Conservation (phyloP, 305 asterid species). For the Fraxinus angustifolia region DNA sequence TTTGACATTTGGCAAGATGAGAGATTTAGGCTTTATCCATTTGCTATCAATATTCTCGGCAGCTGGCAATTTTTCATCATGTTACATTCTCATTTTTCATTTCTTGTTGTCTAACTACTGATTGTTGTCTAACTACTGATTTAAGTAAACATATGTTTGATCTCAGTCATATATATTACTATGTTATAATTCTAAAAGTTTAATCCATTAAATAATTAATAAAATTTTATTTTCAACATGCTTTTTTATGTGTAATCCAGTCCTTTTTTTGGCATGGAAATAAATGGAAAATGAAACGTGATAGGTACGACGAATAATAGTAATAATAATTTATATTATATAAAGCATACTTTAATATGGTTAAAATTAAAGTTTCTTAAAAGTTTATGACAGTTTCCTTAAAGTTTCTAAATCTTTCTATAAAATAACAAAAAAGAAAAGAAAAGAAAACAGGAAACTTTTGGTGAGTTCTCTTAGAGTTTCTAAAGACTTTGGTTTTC, state of each 20-base stretch:
- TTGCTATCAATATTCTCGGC: not conserved
- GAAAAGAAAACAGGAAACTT: not conserved
- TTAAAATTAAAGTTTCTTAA: not conserved
- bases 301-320: not conserved
- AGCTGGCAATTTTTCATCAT: not conserved
- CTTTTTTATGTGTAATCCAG: not conserved
- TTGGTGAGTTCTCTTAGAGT: not conserved
- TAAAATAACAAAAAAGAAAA: not conserved
- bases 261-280: not conserved
- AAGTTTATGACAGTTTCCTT: not conserved
- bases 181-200: not conserved
- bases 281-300: not conserved
- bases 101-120: not conserved
- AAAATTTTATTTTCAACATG: not conserved
- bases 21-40: slow-evolving; percentile 22
- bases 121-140: not conserved
- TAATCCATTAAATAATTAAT: not conserved
- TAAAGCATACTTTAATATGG: not conserved
- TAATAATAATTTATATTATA: too few relatives aligned
- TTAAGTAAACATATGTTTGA: not conserved
- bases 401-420: not conserved
- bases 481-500: not conserved
- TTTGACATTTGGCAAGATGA: slow-evolving; percentile 34
- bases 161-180: not conserved
- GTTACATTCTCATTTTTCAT: not conserved